These are phyloP conservation scores for Tilletiopsis washingtonensis DNA, from an alignment of 1,284 basidiomycete genomes.

Conservation along the genomic window DNA sequence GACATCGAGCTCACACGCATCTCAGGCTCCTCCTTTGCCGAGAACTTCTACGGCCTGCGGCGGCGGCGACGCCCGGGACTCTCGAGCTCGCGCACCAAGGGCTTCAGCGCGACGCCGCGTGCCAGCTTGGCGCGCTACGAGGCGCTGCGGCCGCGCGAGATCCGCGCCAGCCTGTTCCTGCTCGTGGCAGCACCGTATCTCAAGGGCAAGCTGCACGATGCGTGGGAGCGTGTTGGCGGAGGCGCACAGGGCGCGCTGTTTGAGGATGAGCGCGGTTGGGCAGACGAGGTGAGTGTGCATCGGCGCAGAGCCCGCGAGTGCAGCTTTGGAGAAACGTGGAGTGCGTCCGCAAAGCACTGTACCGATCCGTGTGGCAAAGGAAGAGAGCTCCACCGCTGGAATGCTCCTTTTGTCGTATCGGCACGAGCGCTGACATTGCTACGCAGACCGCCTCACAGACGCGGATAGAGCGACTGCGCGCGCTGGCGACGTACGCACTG, in stretches of 20 bases:
- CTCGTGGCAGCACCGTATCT: slow-evolving; percentile 83
- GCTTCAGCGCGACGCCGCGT: neutral
- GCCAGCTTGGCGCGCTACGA: slow-evolving; percentile 6
- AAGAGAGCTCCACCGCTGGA: too few species aligned
- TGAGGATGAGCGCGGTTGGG: slow-evolving; percentile 26
- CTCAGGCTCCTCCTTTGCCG: slow-evolving; percentile 68
- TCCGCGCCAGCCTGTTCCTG: slow-evolving; percentile 15
- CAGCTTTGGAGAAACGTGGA: too few species aligned
- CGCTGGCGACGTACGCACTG: too few species aligned
- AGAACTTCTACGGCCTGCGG: slow-evolving; percentile 86
- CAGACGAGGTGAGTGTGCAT: too few species aligned
- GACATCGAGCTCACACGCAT: too few species aligned
- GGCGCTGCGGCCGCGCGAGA: slow-evolving; percentile 17
- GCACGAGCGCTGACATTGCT: too few species aligned
- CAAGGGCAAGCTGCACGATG: slow-evolving; percentile 77
- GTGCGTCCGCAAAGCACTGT: too few species aligned
- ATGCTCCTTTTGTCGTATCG: too few species aligned
- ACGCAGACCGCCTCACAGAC: too few species aligned
- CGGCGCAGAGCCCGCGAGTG: too few species aligned
- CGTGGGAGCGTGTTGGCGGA: slow-evolving; percentile 82
- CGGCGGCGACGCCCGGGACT: slow-evolving; percentile 61
- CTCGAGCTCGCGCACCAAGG: slow-evolving; percentile 5
- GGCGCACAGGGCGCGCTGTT: slow-evolving; percentile 53
- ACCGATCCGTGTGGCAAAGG: too few species aligned
- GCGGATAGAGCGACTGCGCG: too few species aligned